phyloP scores from a whole-genome alignment of 768 basidiomycete genomes.

The Suillus weaverae region DNA sequence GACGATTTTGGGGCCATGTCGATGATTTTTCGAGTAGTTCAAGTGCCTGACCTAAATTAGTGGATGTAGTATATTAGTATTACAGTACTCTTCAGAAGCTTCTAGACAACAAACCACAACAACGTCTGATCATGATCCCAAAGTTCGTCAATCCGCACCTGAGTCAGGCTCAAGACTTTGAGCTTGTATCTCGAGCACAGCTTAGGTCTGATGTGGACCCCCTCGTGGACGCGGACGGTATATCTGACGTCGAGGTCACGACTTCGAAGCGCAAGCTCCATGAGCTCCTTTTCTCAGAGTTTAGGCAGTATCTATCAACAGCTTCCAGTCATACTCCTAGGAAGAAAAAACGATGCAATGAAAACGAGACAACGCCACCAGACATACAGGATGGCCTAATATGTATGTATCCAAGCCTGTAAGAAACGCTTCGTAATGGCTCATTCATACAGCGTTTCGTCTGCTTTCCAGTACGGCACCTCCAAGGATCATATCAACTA shows the following conservation, averaged over 20 bases:
- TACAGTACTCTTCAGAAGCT: neutral
- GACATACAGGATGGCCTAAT: neutral
- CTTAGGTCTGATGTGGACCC: conserved; percentile 16
- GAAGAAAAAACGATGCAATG: conserved; percentile 9
- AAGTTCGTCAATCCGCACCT: conserved; percentile 51
- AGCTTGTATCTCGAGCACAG: conserved; percentile 38
- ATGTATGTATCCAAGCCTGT: neutral
- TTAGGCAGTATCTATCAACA: conserved; percentile 19
- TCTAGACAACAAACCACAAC: conserved; percentile 20
- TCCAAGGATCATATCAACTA: conserved; percentile 42
- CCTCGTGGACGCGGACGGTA: conserved; percentile 10
- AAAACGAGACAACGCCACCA: neutral
- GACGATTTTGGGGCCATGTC: conserved; percentile 6
- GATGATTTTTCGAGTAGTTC: neutral
- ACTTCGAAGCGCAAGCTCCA: conserved; percentile 24
- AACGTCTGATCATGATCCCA: conserved; percentile 29
- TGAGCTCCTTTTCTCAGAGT: conserved; percentile 18
- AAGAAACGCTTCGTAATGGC: neutral
- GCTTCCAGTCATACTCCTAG: neutral
- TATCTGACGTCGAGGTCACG: conserved; percentile 1
- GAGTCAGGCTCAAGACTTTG: conserved; percentile 28
- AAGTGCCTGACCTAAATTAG: neutral
- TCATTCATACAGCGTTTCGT: conserved; percentile 42
- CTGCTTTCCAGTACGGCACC: conserved; percentile 40
- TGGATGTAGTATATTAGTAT: too few species aligned